Evolutionary conservation across 2,329 filamentous ascomycete genomes (phyloP).

Genomic region (Nemania bipapillata): DNA sequence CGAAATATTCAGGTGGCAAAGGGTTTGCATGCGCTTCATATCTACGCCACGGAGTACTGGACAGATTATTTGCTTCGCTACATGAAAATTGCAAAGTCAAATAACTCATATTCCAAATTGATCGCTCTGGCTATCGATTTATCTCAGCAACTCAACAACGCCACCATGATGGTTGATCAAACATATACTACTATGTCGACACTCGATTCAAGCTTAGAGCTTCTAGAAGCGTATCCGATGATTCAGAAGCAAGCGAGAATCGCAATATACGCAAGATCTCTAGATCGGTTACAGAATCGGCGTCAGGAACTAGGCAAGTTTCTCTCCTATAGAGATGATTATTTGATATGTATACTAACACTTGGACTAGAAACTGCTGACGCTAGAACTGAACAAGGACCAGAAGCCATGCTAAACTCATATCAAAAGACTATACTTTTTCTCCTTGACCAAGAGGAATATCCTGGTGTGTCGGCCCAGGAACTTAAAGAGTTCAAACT

Average conservation of each 20-base stretch:
- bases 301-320: too few species aligned
- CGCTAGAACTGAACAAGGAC: background rate
- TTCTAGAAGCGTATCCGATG: background rate
- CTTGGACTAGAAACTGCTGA: background rate
- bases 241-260: background rate
- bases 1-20: constrained; percentile 6
- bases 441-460: constrained; percentile 5
- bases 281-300: background rate
- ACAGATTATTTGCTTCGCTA: background rate
- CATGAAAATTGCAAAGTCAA: background rate
- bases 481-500: constrained; percentile 15
- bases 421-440: constrained; percentile 10
- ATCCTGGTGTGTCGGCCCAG: constrained; percentile 4
- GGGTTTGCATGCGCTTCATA: constrained; percentile 18
- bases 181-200: background rate
- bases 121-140: background rate
- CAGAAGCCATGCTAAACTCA: constrained; percentile 2
- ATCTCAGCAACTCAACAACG: background rate
- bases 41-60: constrained; percentile 18
- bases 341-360: too few species aligned
- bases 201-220: background rate
- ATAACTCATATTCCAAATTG: background rate
- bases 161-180: too few species aligned
- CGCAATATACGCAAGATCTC: background rate
- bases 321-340: too few species aligned